phyloP scores from a whole-genome alignment of 805 yeast species.

The Candida montana region DNA sequence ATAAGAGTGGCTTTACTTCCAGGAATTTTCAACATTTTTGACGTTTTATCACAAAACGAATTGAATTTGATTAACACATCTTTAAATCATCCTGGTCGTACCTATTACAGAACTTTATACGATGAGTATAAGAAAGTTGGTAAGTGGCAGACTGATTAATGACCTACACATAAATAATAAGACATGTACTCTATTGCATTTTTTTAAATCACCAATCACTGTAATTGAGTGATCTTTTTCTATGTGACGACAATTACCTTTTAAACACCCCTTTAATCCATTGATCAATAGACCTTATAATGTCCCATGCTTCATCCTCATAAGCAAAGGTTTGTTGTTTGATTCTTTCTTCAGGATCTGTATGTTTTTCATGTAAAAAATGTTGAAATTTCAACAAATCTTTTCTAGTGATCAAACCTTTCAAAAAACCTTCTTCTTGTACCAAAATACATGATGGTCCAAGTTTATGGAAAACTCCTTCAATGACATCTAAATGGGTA shows the following conservation, averaged over 20 bases:
- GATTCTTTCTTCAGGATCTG: slow-evolving; percentile 5
- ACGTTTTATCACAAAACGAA: slow-evolving; percentile 63
- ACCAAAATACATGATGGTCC: slow-evolving; percentile 77
- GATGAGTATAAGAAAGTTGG: slow-evolving; percentile 72
- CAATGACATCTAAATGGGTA: slow-evolving; percentile 53
- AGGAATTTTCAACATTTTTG: slow-evolving; percentile 61
- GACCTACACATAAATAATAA: too few relatives aligned
- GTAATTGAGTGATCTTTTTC: too few relatives aligned
- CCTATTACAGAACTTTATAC: slow-evolving; percentile 61
- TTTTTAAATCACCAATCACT: too few relatives aligned
- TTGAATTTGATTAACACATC: slow-evolving; percentile 55
- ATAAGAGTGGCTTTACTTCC: slow-evolving; percentile 45
- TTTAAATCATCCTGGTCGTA: slow-evolving; percentile 64
- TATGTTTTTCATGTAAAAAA: slow-evolving; percentile 16
- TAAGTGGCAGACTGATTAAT: slow-evolving; percentile 49
- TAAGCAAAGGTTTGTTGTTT: slow-evolving; percentile 15
- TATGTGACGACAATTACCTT: background rate
- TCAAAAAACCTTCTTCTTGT: slow-evolving; percentile 52
- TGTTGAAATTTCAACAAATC: slow-evolving; percentile 67
- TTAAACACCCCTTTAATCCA: slow-evolving; percentile 2
- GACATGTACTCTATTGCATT: too few relatives aligned
- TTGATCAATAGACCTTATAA: slow-evolving; percentile 9
- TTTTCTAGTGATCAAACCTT: slow-evolving; percentile 81
- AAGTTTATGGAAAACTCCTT: slow-evolving; percentile 65
- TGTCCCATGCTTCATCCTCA: slow-evolving; percentile 12